phyloP scores from a whole-genome alignment of 2,329 filamentous ascomycete species.

The Davidsoniella eucalypti region DNA sequence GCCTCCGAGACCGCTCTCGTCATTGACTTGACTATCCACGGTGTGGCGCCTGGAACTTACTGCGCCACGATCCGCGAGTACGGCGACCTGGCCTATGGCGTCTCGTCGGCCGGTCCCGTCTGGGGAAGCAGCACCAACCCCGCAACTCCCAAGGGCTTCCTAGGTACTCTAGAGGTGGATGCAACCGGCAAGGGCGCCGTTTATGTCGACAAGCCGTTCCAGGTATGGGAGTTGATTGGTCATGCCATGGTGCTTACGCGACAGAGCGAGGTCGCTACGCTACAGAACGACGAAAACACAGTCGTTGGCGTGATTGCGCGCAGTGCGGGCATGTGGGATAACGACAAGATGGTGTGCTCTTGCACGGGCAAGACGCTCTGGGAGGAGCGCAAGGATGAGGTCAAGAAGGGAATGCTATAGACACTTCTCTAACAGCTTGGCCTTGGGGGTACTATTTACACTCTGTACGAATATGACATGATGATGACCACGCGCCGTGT shows the following conservation, averaged over 20 bases:
- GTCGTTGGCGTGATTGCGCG: conserved; percentile 86
- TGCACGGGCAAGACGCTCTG: conserved; percentile 96
- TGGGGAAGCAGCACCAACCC: conserved; percentile 35
- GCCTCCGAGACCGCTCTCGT: conserved; percentile 63
- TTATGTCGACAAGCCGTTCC: conserved; percentile 66
- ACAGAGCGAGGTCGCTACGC: conserved; percentile 32
- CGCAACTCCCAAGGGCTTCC: conserved; percentile 29
- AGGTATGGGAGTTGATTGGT: conserved; percentile 94
- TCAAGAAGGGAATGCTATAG: conserved; percentile 79
- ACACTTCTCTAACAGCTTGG: neutral
- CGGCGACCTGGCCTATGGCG: conserved; percentile 73
- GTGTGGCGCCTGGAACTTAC: conserved; percentile 67
- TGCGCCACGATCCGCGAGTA: conserved; percentile 69
- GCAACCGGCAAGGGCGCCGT: conserved; percentile 59
- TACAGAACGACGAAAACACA: conserved; percentile 66
- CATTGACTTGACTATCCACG: conserved; percentile 73
- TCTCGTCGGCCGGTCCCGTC: conserved; percentile 64
- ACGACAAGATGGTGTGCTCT: conserved; percentile 95
- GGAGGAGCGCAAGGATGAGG: conserved; percentile 88
- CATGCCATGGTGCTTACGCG: conserved; percentile 74
- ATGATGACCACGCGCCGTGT: neutral
- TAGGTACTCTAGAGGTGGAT: conserved; percentile 63
- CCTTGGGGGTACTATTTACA: neutral
- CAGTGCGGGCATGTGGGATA: conserved; percentile 97
- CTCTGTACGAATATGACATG: neutral